Percentiles rank a stretch among this genome's conserved stretches.
phyloP scores from a whole-genome alignment of 78 protist genomes.

The Dictyostelium discoideum region dicty_2.7 NC_007088.5:1160001-1160500 shows the following conservation, averaged over 20 bases:
- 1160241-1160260: background rate
- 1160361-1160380: background rate
- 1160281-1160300: background rate
- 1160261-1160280: background rate
- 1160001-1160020: background rate
- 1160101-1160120: background rate
- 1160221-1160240: background rate
- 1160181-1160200: background rate
- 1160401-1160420: background rate
- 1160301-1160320: background rate
- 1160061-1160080: background rate
- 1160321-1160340: background rate
- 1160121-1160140: background rate
- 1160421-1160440: background rate
- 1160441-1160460: background rate
- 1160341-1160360: background rate
- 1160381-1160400: background rate
- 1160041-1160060: background rate
- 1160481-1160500: constrained; percentile 8
- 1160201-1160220: background rate
- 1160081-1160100: background rate
- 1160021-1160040: background rate
- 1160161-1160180: background rate
- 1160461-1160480: background rate
- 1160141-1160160: background rate